Conservation (phyloP, 2,329 filamentous ascomycete species). For the Raffaelea deltoideospora region DNA sequence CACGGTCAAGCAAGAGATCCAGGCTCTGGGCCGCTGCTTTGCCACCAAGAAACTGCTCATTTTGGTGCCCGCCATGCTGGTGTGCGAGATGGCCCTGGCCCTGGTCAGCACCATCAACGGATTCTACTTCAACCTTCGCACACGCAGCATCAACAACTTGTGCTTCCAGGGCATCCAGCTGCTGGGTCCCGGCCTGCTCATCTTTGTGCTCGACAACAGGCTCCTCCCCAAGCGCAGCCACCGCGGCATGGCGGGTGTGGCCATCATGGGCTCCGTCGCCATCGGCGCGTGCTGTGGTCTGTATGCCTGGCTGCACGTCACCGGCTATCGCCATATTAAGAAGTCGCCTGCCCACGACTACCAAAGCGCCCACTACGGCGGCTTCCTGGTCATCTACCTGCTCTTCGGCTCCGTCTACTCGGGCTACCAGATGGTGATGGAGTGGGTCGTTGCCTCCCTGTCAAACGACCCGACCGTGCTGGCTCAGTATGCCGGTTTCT, state of each 20-base stretch:
- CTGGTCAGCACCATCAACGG: constrained; percentile 2
- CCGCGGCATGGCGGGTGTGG: constrained; percentile 1
- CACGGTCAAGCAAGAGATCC: neutral
- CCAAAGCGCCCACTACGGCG: neutral
- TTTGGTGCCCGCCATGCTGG: constrained; percentile 2
- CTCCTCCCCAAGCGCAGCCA: neutral
- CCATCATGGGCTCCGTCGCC: neutral
- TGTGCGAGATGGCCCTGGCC: constrained; percentile 3
- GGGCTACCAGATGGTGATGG: constrained; percentile 2
- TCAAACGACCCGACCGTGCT: constrained; percentile 2
- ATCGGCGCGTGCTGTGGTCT: constrained; percentile 1
- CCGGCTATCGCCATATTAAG: too few relatives aligned
- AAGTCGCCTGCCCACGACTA: constrained; percentile 1
- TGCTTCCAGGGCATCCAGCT: constrained; percentile 3
- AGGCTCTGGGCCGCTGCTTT: neutral
- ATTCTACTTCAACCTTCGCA: constrained; percentile 5
- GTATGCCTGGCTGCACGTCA: neutral
- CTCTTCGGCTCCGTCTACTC: constrained; percentile 3
- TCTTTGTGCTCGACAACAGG: constrained; percentile 1
- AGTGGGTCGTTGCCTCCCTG: constrained; percentile 2
- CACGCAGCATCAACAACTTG: constrained; percentile 2
- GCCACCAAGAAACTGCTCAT: constrained; percentile 1
- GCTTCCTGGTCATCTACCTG: constrained; percentile 1
- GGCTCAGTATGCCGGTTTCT: constrained; percentile 1
- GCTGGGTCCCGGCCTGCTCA: neutral